phyloP scores from a whole-genome alignment of 768 basidiomycete species.

The Mycena albidolilacea region DNA sequence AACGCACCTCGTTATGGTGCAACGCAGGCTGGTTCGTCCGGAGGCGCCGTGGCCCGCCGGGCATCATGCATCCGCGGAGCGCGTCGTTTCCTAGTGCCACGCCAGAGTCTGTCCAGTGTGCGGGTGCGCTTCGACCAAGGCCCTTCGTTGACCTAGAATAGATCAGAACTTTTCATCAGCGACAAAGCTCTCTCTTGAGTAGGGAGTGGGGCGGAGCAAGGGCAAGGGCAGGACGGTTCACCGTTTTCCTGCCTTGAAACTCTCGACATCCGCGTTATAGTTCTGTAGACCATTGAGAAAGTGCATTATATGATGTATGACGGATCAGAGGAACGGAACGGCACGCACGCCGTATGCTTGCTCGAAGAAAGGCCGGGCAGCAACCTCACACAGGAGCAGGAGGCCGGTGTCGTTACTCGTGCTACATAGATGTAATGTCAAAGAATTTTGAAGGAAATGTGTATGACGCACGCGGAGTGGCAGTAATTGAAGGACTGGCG shows the following conservation, averaged over 20 bases:
- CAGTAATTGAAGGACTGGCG: conserved; percentile 26
- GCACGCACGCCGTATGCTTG: conserved; percentile 5
- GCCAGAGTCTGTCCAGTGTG: conserved; percentile 19
- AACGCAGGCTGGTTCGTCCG: neutral
- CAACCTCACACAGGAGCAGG: conserved; percentile 17
- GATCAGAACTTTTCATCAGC: neutral
- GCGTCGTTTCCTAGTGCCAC: neutral
- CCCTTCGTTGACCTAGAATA: conserved; percentile 20
- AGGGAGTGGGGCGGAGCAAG: neutral
- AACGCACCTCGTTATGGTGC: conserved; percentile 15
- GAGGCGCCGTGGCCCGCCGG: neutral
- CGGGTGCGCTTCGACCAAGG: conserved; percentile 19
- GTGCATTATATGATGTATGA: neutral
- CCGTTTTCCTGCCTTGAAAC: conserved; percentile 9
- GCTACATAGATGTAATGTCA: neutral
- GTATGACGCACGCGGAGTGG: conserved; percentile 2
- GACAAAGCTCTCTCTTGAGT: neutral
- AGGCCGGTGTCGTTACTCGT: conserved; percentile 18
- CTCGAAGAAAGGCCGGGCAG: conserved; percentile 15
- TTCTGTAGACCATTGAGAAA: neutral
- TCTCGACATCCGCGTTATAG: conserved; percentile 13
- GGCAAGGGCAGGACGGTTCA: neutral
- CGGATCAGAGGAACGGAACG: neutral
- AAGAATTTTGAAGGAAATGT: neutral
- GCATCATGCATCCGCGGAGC: conserved; percentile 27